phyloP scores from a whole-genome alignment of 306 rosid genomes.

The Vigna unguiculata region DNA sequence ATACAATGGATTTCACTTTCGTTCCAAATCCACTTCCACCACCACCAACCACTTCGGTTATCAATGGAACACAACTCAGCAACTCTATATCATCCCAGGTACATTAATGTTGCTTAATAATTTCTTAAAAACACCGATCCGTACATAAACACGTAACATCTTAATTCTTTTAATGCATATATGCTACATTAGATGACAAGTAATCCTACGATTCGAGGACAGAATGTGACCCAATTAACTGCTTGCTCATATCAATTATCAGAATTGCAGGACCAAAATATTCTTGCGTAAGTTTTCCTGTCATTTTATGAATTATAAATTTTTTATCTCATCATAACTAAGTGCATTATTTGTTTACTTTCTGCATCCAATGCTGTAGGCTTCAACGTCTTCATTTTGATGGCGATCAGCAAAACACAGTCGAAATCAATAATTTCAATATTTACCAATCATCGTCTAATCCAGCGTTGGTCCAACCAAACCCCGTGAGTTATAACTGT shows the following conservation, averaged over 20 bases:
- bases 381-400: not conserved
- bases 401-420: not conserved
- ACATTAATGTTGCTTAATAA: not conserved
- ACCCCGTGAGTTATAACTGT: conserved; percentile 38
- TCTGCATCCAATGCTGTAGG: conserved; percentile 1
- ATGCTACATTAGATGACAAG: not conserved
- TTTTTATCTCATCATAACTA: too few relatives aligned
- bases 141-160: too few relatives aligned
- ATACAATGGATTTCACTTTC: not conserved
- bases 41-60: not conserved
- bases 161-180: not conserved
- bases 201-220: not conserved
- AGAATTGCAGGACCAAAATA: not conserved
- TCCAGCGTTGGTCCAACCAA: not conserved
- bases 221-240: not conserved
- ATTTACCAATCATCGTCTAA: not conserved
- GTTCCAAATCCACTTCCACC: not conserved
- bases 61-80: not conserved
- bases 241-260: not conserved
- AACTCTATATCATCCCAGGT: not conserved
- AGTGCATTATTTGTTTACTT: too few relatives aligned
- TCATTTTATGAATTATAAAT: too few relatives aligned
- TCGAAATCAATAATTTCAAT: not conserved
- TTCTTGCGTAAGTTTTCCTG: conserved; percentile 14
- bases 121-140: not conserved